A percentile compares a stretch with the other conserved stretches of the same genome.
Conservation (phyloP, 257 asterid species). For the Penstemon barbatus region DNA sequence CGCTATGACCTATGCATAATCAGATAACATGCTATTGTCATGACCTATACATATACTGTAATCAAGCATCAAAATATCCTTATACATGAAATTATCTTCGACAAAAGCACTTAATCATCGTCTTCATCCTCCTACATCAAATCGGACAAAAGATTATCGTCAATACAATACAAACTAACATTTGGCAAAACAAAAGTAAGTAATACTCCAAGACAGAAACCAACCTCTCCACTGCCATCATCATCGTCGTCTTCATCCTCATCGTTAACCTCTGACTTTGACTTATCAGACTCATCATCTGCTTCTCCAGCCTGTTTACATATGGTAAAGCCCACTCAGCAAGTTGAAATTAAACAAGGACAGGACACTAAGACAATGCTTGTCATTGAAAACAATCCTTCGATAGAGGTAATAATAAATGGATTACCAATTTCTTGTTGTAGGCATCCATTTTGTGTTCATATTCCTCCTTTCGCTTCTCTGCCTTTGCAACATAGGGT, state of each 20-base stretch:
- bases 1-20: conserved; percentile 23
- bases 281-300: conserved; percentile 71
- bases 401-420: neutral
- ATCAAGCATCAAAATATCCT: conserved; percentile 2
- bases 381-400: too few relatives aligned
- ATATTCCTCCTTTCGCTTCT: conserved; percentile 62
- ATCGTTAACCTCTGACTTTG: conserved; percentile 67
- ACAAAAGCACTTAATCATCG: conserved; percentile 34
- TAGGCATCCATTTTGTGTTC: conserved; percentile 61
- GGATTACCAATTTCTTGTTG: conserved; percentile 60
- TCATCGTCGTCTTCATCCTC: conserved; percentile 54
- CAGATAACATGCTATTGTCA: conserved; percentile 26
- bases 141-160: neutral
- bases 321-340: neutral
- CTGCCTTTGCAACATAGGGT: conserved; percentile 52
- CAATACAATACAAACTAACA: neutral
- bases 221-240: conserved; percentile 59
- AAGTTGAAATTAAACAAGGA: too few relatives aligned
- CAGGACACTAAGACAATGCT: too few relatives aligned
- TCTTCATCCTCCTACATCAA: conserved; percentile 58
- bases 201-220: conserved; percentile 17
- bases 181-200: neutral
- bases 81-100: neutral
- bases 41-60: conserved; percentile 24
- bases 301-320: conserved; percentile 42